Evolutionary conservation across 306 rosid genomes (phyloP), one percentile per base, ranked within the genome.

Genomic region (Notholithocarpus densiflorus): DNA sequence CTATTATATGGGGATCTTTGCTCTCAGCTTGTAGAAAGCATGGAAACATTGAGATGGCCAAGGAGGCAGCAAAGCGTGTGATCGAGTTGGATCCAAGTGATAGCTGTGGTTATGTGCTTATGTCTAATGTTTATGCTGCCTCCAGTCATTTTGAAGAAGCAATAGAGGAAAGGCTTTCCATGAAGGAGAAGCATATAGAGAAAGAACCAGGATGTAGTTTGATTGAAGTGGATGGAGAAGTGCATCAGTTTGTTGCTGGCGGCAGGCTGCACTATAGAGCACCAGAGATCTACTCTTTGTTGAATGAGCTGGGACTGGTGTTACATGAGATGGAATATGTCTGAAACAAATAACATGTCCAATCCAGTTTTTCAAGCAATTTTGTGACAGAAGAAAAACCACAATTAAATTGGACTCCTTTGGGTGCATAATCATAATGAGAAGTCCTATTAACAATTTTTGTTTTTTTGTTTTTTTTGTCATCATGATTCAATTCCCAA

Each of bases 151-250:
- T 89, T 64, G 85, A 85, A 73, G 90, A 89, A 76, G 97, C 97
- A 68, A 68, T 83, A 66, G 82, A 80, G 78, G 89, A 87, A 48
- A 85, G 97, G 88, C 37, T 90, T 85, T 78, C 81, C 78, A 92
- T 92, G 98, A 88, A 73, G 83, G 86, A 77, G 77, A 89, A 77
- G 71, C 79, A 68, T 79, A 72, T 80, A 71, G 86, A 87, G 84
- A 94, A 91, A 86, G 96, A 94, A 89, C 92, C 97, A 21, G 97
- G 97, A 20, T 89, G 95, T 78, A 91, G 98, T 82, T 80, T 89
- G 75, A 95, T 95, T 74, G 98, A 95, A 84, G 85, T 92, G 26
- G 72, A 89, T 65, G 93, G 92, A 43, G 92, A 92, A 75, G 88
- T 89, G 87, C 93, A 92, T 23, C 94, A 94, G 85, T 94, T 94